Conservation (phyloP, 768 basidiomycete genomes). For the Astraeus odoratus region DNA sequence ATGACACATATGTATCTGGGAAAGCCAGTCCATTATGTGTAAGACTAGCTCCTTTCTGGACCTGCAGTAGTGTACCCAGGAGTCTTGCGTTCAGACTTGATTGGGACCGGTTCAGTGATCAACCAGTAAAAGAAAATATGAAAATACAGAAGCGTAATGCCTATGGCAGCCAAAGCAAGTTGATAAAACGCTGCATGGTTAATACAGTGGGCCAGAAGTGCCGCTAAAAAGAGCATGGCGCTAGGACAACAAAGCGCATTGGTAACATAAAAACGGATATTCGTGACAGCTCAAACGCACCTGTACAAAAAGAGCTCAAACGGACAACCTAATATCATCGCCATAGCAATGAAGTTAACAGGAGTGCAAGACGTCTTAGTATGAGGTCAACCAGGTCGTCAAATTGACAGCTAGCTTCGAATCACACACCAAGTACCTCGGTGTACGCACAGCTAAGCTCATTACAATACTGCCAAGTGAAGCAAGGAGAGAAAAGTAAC, state of each 20-base stretch:
- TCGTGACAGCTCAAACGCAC: too few relatives aligned
- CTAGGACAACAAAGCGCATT: too few relatives aligned
- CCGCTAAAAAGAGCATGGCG: neutral
- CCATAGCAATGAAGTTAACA: neutral
- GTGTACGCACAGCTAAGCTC: neutral
- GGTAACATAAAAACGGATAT: too few relatives aligned
- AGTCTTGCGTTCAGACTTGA: too few relatives aligned
- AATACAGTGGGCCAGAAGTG: neutral
- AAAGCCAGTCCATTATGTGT: too few relatives aligned
- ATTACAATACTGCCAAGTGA: neutral
- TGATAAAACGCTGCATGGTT: conserved; percentile 13
- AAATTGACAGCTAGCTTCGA: neutral
- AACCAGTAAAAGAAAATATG: too few relatives aligned
- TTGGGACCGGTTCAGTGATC: too few relatives aligned
- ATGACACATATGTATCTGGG: too few relatives aligned
- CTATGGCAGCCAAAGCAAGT: too few relatives aligned
- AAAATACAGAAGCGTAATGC: too few relatives aligned
- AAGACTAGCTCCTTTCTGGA: too few relatives aligned
- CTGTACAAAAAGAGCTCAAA: neutral
- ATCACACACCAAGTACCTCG: neutral
- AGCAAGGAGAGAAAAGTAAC: neutral
- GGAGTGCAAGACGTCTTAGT: neutral
- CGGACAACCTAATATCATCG: neutral
- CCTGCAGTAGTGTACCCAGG: too few relatives aligned
- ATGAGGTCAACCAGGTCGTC: neutral